Percentiles rank a stretch among this genome's conserved stretches.
phyloP scores from a whole-genome alignment of 768 basidiomycete genomes.

The Harrya chromipes region DNA sequence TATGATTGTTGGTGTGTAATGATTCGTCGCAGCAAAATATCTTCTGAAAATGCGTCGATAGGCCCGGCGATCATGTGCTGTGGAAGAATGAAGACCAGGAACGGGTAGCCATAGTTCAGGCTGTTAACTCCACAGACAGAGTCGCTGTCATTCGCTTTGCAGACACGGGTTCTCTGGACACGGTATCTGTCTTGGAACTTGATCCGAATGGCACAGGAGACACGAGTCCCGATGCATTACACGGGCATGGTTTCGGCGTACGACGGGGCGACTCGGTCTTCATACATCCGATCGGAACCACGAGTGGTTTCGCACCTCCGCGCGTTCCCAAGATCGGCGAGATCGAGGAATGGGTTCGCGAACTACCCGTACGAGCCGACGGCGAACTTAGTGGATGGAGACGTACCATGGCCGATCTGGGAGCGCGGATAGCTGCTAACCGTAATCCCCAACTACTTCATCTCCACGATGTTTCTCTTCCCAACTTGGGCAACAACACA shows the following conservation, averaged over 20 bases:
- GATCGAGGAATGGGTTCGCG: slow-evolving; percentile 74
- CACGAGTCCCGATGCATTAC: slow-evolving; percentile 39
- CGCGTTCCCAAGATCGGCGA: slow-evolving; percentile 84
- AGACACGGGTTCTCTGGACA: slow-evolving; percentile 53
- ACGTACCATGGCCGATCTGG: slow-evolving; percentile 66
- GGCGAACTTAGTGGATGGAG: slow-evolving; percentile 68
- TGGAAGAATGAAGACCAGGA: slow-evolving; percentile 74
- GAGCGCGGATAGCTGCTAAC: slow-evolving; percentile 50
- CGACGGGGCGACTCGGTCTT: slow-evolving; percentile 84
- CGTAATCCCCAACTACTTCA: slow-evolving; percentile 37
- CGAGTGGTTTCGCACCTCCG: slow-evolving; percentile 68
- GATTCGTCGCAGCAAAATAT: neutral
- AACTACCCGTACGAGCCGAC: slow-evolving; percentile 45
- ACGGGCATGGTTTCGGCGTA: slow-evolving; percentile 69
- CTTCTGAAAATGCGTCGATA: slow-evolving; percentile 28
- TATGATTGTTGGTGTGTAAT: slow-evolving; percentile 79
- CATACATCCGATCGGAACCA: slow-evolving; percentile 63
- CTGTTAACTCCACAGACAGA: slow-evolving; percentile 67
- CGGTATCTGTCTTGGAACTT: slow-evolving; percentile 82
- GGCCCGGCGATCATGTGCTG: slow-evolving; percentile 90
- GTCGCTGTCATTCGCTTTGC: slow-evolving; percentile 63
- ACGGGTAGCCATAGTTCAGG: slow-evolving; percentile 72
- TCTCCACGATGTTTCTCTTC: slow-evolving; percentile 44
- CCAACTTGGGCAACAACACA: slow-evolving; percentile 36
- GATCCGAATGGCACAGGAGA: slow-evolving; percentile 77